Conservation (phyloP, 768 basidiomycete genomes). For the Chiua virens region DNA sequence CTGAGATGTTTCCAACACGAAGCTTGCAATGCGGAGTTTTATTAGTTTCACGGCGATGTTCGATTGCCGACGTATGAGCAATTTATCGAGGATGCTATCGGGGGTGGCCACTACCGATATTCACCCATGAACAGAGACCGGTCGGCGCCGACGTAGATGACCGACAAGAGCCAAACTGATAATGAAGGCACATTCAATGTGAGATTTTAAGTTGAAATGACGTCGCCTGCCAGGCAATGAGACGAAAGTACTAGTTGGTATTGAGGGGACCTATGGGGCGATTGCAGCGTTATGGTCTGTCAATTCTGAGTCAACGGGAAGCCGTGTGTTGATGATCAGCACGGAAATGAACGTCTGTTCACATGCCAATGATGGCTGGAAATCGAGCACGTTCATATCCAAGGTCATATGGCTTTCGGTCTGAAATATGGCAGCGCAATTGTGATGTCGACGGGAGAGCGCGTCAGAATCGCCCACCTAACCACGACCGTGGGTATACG, state of each 20-base stretch:
- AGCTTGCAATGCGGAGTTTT: slow-evolving; percentile 2
- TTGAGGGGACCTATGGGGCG: background rate
- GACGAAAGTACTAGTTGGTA: too few species aligned
- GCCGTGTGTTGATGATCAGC: too few species aligned
- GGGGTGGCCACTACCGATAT: background rate
- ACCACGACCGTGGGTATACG: slow-evolving; percentile 2
- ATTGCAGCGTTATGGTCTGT: background rate
- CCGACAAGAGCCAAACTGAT: slow-evolving; percentile 1
- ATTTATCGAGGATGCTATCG: background rate
- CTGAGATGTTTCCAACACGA: too few species aligned
- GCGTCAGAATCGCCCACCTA: background rate
- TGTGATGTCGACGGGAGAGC: background rate
- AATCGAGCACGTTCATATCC: too few species aligned
- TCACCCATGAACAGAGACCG: background rate
- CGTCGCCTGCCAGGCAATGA: too few species aligned
- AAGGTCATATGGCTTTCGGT: too few species aligned
- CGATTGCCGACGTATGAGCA: slow-evolving; percentile 2
- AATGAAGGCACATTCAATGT: background rate
- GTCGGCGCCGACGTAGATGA: slow-evolving; percentile 6
- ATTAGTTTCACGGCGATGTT: slow-evolving; percentile 9
- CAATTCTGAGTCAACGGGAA: too few species aligned
- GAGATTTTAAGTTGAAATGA: too few species aligned
- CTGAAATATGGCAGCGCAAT: background rate
- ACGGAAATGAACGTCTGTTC: too few species aligned
- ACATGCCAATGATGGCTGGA: too few species aligned